These are phyloP conservation scores for Starmerella vitae DNA, from an alignment of 805 yeast genomes.

Conservation along the genomic window DNA sequence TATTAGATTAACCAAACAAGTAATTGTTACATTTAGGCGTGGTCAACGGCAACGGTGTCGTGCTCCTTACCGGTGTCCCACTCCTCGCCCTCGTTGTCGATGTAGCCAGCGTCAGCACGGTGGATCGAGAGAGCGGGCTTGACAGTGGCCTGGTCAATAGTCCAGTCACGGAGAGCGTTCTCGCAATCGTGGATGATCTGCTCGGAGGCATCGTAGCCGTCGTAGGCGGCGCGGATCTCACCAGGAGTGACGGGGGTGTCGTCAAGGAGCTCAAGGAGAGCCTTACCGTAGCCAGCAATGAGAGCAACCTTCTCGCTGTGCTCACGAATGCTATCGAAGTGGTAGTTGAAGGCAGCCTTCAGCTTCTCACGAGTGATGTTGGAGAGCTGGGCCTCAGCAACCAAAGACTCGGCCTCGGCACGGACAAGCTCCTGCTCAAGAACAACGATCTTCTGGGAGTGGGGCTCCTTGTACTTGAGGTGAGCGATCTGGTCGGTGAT, in stretches of 20 bases:
- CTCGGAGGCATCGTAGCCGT: slow-evolving; percentile 95
- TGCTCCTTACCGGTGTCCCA: slow-evolving; percentile 29
- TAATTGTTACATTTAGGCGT: slow-evolving; percentile 1
- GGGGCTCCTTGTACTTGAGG: slow-evolving; percentile 96
- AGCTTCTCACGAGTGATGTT: slow-evolving; percentile 96
- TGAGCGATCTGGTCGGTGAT: slow-evolving; percentile 96
- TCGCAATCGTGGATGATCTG: slow-evolving; percentile 96
- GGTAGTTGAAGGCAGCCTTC: slow-evolving; percentile 94
- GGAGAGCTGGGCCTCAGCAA: slow-evolving; percentile 97
- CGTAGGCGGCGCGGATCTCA: slow-evolving; percentile 96
- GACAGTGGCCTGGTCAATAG: slow-evolving; percentile 86
- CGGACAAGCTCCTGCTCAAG: slow-evolving; percentile 97
- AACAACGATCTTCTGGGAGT: slow-evolving; percentile 86
- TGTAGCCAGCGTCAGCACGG: slow-evolving; percentile 39
- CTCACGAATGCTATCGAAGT: slow-evolving; percentile 90
- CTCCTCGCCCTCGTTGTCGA: slow-evolving; percentile 29
- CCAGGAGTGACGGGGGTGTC: slow-evolving; percentile 98
- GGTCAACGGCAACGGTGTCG: slow-evolving; percentile 24
- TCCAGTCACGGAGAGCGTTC: slow-evolving; percentile 91
- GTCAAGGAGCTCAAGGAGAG: slow-evolving; percentile 85
- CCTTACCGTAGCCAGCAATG: slow-evolving; percentile 98
- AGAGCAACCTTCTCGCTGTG: slow-evolving; percentile 90
- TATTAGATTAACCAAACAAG: slow-evolving; percentile 1
- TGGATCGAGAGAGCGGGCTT: slow-evolving; percentile 85
- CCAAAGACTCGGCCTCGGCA: slow-evolving; percentile 97